These are phyloP conservation scores for Colletotrichum navitas DNA, from an alignment of 2,329 filamentous ascomycete species.

Conservation along the genomic window DNA sequence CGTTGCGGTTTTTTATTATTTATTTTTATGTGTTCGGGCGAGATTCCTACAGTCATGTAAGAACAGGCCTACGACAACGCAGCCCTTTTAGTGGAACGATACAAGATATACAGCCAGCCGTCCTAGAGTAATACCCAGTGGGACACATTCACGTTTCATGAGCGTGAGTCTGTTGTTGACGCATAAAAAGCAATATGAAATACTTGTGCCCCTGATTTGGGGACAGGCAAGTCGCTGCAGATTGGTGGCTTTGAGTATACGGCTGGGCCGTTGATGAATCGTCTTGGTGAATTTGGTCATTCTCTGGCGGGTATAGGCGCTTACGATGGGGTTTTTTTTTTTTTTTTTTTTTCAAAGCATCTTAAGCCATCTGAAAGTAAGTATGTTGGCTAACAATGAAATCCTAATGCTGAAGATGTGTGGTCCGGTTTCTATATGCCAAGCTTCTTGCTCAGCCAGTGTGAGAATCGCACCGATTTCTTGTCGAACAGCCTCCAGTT, in stretches of 20 bases:
- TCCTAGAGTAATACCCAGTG: not conserved
- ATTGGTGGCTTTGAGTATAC: too few species aligned
- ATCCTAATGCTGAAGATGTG: not conserved
- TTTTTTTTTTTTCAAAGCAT: not conserved
- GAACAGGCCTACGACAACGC: slow-evolving; percentile 21
- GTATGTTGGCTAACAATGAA: not conserved
- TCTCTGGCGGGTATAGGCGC: not conserved
- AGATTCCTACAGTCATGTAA: slow-evolving; percentile 31
- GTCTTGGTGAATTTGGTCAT: not conserved
- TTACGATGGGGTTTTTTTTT: too few species aligned
- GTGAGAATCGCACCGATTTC: slow-evolving; percentile 58
- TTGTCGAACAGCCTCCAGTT: slow-evolving; percentile 61
- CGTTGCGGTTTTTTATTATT: slow-evolving; percentile 19
- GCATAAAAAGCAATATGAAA: not conserved
- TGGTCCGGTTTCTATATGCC: not conserved
- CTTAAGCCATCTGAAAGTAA: not conserved
- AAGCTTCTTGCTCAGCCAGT: slow-evolving; percentile 51
- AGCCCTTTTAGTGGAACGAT: slow-evolving; percentile 26
- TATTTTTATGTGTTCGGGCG: slow-evolving; percentile 18
- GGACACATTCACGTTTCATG: not conserved
- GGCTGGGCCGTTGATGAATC: not conserved
- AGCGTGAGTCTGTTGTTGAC: not conserved
- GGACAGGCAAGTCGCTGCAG: too few species aligned
- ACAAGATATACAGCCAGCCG: not conserved
- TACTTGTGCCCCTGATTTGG: not conserved